Evolutionary conservation across 805 yeast genomes (phyloP).

Genomic region (Kuraishia ogatae): DNA sequence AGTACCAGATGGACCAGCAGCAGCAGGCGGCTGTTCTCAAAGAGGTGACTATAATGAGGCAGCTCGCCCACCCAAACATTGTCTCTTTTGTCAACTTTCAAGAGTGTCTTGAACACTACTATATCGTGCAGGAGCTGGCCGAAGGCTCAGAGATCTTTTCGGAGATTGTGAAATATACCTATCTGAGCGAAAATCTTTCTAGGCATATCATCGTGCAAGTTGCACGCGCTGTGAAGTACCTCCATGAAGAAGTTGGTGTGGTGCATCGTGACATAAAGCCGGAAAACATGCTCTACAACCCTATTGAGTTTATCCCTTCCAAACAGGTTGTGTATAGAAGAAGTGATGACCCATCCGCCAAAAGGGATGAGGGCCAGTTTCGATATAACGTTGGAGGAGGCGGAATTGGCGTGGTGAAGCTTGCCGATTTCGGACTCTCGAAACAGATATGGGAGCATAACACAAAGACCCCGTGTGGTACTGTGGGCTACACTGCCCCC

Average conservation of each 20-base stretch:
- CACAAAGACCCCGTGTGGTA: slow-evolving; percentile 97
- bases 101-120: slow-evolving; percentile 53
- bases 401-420: slow-evolving; percentile 78
- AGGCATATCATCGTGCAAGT: slow-evolving; percentile 58
- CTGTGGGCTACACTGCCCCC: slow-evolving; percentile 98
- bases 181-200: slow-evolving; percentile 55
- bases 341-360: slow-evolving; percentile 61
- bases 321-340: slow-evolving; percentile 31
- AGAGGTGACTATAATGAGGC: slow-evolving; percentile 72
- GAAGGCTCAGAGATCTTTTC: slow-evolving; percentile 72
- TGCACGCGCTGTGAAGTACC: slow-evolving; percentile 54
- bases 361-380: slow-evolving; percentile 85
- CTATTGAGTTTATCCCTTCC: slow-evolving; percentile 44
- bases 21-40: slow-evolving; percentile 66
- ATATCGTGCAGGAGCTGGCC: slow-evolving; percentile 65
- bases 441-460: slow-evolving; percentile 83
- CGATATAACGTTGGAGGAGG: slow-evolving; percentile 82
- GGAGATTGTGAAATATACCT: slow-evolving; percentile 58
- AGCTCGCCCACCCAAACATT: slow-evolving; percentile 53
- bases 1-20: slow-evolving; percentile 52
- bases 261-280: slow-evolving; percentile 84
- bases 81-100: slow-evolving; percentile 59
- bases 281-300: slow-evolving; percentile 61
- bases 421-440: slow-evolving; percentile 94
- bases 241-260: slow-evolving; percentile 67